Percentiles rank a stretch among this genome's conserved stretches.
Conservation (phyloP, 306 rosid genomes). For the Castanea crenata region DNA sequence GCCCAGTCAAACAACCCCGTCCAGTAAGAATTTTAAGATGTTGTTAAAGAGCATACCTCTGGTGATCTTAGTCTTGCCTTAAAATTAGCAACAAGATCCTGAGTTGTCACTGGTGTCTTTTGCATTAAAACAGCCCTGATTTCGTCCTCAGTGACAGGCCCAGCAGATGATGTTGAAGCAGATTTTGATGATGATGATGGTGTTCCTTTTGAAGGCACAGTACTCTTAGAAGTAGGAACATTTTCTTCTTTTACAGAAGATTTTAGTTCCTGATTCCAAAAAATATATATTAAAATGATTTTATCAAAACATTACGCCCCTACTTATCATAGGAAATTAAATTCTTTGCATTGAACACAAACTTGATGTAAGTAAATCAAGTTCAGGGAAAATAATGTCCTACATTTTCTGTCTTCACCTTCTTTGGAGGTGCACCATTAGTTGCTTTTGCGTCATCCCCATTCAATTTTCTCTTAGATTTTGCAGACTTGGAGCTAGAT, state of each 20-base stretch:
- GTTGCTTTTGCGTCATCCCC: conserved; percentile 71
- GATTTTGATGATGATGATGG: conserved; percentile 41
- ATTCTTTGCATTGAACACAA: not conserved
- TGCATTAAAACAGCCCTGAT: conserved; percentile 81
- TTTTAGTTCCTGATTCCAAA: conserved; percentile 61
- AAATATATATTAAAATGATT: not conserved
- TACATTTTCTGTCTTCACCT: conserved; percentile 87
- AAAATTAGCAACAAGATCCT: conserved; percentile 88
- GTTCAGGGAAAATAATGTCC: conserved; percentile 25
- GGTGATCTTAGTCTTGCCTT: conserved; percentile 66
- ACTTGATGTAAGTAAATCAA: conserved; percentile 3
- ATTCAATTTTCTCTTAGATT: conserved; percentile 78
- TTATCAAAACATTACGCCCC: not conserved
- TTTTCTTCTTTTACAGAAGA: conserved; percentile 53
- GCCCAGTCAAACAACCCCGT: not conserved
- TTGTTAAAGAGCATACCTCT: conserved; percentile 48
- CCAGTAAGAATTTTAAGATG: conserved; percentile 15
- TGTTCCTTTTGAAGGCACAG: conserved; percentile 50
- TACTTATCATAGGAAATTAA: not conserved
- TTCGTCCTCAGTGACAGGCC: conserved; percentile 89
- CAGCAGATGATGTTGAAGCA: conserved; percentile 52
- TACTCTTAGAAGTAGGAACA: conserved; percentile 48
- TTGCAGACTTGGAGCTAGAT: conserved; percentile 58
- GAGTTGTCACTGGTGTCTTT: conserved; percentile 81
- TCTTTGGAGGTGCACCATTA: conserved; percentile 63